These are phyloP conservation scores for Phytophthora lateralis DNA, from an alignment of 352 stramenopile genomes.

Conservation along the genomic window DNA sequence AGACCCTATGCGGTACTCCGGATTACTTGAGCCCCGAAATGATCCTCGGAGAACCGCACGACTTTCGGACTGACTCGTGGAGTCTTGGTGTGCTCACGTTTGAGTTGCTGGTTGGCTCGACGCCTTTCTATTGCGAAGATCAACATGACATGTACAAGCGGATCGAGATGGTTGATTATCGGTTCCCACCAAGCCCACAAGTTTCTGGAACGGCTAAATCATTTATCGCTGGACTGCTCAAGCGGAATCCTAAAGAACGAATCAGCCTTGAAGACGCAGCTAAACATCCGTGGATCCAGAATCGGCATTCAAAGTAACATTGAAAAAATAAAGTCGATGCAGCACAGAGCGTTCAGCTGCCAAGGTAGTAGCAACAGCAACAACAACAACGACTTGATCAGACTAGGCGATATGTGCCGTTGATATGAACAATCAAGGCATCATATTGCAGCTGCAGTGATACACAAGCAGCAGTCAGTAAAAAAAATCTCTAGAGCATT, in stretches of 20 bases:
- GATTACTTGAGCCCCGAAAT: slow-evolving; percentile 90
- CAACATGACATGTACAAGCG: slow-evolving; percentile 86
- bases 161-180: slow-evolving; percentile 64
- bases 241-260: slow-evolving; percentile 55
- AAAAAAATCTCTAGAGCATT: not conserved
- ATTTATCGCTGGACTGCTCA: slow-evolving; percentile 69
- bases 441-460: slow-evolving; percentile 66
- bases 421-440: slow-evolving; percentile 55
- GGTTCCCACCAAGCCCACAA: slow-evolving; percentile 52
- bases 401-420: slow-evolving; percentile 64
- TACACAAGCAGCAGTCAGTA: slow-evolving; percentile 13
- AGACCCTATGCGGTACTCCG: slow-evolving; percentile 85
- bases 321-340: slow-evolving; percentile 14
- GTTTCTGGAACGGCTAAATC: slow-evolving; percentile 62
- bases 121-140: slow-evolving; percentile 84
- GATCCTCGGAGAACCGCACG: slow-evolving; percentile 63
- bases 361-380: not conserved
- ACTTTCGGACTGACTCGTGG: slow-evolving; percentile 78
- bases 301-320: slow-evolving; percentile 34
- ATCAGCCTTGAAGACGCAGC: slow-evolving; percentile 65
- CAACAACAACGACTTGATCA: slow-evolving; percentile 23
- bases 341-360: not conserved
- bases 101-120: slow-evolving; percentile 76
- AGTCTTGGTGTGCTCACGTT: slow-evolving; percentile 86
- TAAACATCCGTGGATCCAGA: slow-evolving; percentile 67